A percentile compares a stretch with the other conserved stretches of the same genome.
These are phyloP conservation scores for Nemania sp. DNA, from an alignment of 2,329 filamentous ascomycete species.

Conservation along the genomic window DNA sequence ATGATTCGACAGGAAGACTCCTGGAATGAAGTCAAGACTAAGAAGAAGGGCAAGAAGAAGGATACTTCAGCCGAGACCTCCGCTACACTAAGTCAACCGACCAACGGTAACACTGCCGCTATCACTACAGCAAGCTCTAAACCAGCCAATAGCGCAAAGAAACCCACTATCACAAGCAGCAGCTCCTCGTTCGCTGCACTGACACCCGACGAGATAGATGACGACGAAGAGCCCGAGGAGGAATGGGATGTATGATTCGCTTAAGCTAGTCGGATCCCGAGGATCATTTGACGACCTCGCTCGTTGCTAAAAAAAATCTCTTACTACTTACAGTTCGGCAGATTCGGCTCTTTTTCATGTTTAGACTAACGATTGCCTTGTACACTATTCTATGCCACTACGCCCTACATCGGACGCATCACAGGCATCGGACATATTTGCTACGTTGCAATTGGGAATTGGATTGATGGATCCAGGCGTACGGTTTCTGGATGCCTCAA, in stretches of 20 bases:
- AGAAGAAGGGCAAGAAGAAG: conserved; percentile 59
- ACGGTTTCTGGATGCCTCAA: conserved; percentile 38
- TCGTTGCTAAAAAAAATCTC: conserved; percentile 19
- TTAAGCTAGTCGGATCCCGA: conserved; percentile 15
- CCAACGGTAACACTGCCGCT: conserved; percentile 38
- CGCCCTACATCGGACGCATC: conserved; percentile 35
- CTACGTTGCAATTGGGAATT: conserved; percentile 40
- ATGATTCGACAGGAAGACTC: conserved; percentile 63
- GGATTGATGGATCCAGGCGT: conserved; percentile 42
- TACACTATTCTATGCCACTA: conserved; percentile 42
- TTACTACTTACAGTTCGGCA: conserved; percentile 9
- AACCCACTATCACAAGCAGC: conserved; percentile 49
- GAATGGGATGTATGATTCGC: conserved; percentile 53
- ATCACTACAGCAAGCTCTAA: conserved; percentile 40
- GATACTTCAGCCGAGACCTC: conserved; percentile 54
- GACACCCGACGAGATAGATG: conserved; percentile 49
- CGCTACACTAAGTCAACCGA: conserved; percentile 39
- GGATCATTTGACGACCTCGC: conserved; percentile 16
- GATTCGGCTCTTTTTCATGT: conserved; percentile 27
- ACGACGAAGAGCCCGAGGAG: conserved; percentile 50
- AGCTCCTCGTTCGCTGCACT: conserved; percentile 52
- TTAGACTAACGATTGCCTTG: conserved; percentile 43
- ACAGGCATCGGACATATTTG: conserved; percentile 38
- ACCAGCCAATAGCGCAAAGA: conserved; percentile 47
- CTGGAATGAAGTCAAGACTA: conserved; percentile 70